Base-by-base conservation (phyloP, 108 stramenopile genomes). In the Skeletonema tropicum region DNA sequence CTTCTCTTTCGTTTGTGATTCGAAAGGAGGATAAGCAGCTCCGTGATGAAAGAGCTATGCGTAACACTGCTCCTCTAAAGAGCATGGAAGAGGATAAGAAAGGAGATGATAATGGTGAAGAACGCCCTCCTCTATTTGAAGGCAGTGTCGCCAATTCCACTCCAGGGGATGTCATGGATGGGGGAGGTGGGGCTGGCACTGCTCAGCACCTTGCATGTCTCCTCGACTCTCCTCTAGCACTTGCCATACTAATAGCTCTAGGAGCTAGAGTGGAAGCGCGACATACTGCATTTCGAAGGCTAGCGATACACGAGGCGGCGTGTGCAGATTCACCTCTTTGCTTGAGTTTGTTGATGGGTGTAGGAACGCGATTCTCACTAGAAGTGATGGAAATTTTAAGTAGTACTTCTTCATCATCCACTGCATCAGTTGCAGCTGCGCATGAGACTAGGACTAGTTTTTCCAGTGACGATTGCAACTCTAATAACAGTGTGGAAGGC, bases 161-260 rank as follows among this genome's bases (percentile, higher is more conserved):
- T 3, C 93, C 90, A 21, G 84, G 85, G 17, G 73, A 88, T 19
- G 25, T 85, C 6, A 69, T 68, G 48, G 76, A 83, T 10, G 68
- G 75, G 25, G 74, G 80, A 3, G 60, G 73, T 9, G 92, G 86
- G 15, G 38, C 85, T 10, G 93, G 93, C 46, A 92, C 91, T 3
- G 88, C 89, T 48, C 76, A 93, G 26, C 94, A 95, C 64, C 84
- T 95, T 60, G 89, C 89, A 26, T 93, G 92, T 84, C 87, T 91
- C 52, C 74, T 95, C 74, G 90, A 95, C 70, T 72, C 70, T 25
- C 94, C 94, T 12, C 74, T 93, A 11, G 82, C 86, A 10, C 69
- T 95, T 66, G 88, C 90, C 14, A 86, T 95, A 19, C 79, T 92
- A 12, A 74, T 93, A 33, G 76, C 86, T 13, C 79, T 92, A 87